Evolutionary conservation across 164 flowering plant genomes (phyloP).

Genomic region (Liquidambar formosana): DNA sequence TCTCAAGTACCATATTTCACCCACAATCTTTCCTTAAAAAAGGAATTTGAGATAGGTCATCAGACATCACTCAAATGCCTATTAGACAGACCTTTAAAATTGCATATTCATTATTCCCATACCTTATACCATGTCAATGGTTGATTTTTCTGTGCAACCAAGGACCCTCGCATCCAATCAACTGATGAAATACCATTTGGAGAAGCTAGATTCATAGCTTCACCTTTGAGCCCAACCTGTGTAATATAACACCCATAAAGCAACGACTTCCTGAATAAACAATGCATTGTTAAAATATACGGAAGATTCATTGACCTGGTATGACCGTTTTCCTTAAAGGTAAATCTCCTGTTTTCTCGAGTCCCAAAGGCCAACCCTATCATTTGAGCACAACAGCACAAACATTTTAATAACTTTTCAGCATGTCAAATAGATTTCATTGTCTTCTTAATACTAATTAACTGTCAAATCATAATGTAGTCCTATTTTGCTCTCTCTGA

Average conservation of each 20-base stretch:
- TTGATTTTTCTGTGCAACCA: conserved; percentile 17
- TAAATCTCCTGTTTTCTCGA: conserved; percentile 23
- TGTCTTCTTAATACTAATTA: not conserved
- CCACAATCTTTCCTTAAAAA: too few relatives aligned
- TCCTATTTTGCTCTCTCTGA: too few relatives aligned
- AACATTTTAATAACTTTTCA: not conserved
- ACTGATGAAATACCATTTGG: conserved; percentile 20
- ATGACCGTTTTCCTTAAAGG: conserved; percentile 45
- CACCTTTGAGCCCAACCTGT: conserved; percentile 55
- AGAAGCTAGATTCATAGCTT: conserved; percentile 31
- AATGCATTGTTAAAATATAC: too few relatives aligned
- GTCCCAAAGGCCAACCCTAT: conserved; percentile 50
- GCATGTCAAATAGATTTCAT: not conserved
- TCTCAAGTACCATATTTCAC: too few relatives aligned
- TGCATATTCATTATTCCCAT: not conserved
- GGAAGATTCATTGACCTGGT: conserved; percentile 29
- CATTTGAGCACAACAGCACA: not conserved
- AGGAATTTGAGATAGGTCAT: too few relatives aligned
- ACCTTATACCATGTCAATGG: conserved; percentile 59
- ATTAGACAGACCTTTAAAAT: not conserved
- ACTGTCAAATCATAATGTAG: too few relatives aligned
- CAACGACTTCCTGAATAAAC: too few relatives aligned
- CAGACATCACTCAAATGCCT: not conserved
- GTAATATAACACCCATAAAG: not conserved
- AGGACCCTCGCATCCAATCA: conserved; percentile 33